phyloP scores from a whole-genome alignment of 2,329 filamentous ascomycete species.

The Colletotrichum agaves region DNA sequence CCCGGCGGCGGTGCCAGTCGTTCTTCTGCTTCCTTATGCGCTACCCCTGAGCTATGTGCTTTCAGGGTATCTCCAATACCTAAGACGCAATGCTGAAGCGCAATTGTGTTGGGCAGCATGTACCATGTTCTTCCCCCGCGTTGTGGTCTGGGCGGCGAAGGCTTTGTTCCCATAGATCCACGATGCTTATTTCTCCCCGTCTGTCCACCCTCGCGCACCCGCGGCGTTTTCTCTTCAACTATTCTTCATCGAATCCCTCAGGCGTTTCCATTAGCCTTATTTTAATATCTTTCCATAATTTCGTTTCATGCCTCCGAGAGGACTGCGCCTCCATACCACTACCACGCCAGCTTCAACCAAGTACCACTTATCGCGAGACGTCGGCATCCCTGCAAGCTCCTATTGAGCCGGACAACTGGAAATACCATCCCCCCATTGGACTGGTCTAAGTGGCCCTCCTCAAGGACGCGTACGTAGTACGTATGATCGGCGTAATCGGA shows the following conservation, averaged over 20 bases:
- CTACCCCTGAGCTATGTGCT: constrained; percentile 11
- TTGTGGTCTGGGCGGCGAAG: constrained; percentile 16
- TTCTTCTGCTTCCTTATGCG: constrained; percentile 31
- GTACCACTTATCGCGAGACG: constrained; percentile 2
- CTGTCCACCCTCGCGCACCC: constrained; percentile 1
- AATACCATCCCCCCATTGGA: constrained; percentile 22
- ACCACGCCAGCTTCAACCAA: neutral
- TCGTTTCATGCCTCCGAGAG: constrained; percentile 21
- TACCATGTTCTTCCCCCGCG: constrained; percentile 26
- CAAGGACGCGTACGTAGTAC: constrained; percentile 30
- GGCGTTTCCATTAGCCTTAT: neutral
- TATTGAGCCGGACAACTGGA: constrained; percentile 1
- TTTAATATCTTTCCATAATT: constrained; percentile 26
- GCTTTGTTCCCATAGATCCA: neutral
- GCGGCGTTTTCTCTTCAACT: neutral
- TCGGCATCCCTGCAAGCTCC: constrained; percentile 15
- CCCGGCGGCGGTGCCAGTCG: constrained; percentile 15
- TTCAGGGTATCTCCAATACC: constrained; percentile 23
- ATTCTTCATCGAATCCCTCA: neutral
- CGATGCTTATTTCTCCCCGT: constrained; percentile 32
- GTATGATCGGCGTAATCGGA: constrained; percentile 32
- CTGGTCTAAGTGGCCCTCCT: constrained; percentile 15
- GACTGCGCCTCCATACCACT: constrained; percentile 20
- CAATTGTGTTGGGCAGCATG: constrained; percentile 18
- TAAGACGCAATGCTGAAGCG: constrained; percentile 22